Percentiles rank a stretch among this genome's conserved stretches.
These are phyloP conservation scores for Betula pendula DNA, from an alignment of 306 rosid genomes.

Conservation along the genomic window DNA sequence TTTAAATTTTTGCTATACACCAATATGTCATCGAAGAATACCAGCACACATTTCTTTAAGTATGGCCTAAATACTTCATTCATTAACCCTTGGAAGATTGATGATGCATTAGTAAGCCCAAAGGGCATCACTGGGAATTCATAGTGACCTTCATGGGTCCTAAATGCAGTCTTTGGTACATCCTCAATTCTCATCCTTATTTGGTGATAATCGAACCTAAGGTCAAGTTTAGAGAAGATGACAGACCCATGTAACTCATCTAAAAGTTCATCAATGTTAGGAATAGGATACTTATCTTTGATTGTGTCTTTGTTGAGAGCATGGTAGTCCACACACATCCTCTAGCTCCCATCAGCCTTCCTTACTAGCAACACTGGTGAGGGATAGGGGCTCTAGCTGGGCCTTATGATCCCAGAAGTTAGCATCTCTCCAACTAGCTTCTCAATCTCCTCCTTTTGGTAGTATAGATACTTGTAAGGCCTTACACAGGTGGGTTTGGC, in stretches of 20 bases:
- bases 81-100: neutral
- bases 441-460: neutral
- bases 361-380: neutral
- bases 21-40: too few relatives aligned
- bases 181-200: neutral
- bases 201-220: neutral
- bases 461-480: neutral
- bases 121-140: neutral
- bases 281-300: neutral
- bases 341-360: neutral
- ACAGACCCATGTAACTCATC: neutral
- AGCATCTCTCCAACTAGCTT: neutral
- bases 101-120: neutral
- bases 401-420: too few relatives aligned
- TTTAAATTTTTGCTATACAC: too few relatives aligned
- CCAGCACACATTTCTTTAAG: neutral
- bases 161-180: neutral
- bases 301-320: neutral
- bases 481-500: neutral
- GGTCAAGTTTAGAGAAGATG: too few relatives aligned
- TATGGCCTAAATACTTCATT: too few relatives aligned
- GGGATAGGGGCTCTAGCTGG: neutral
- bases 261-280: neutral
- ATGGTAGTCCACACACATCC: neutral
- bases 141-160: neutral